Evolutionary conservation across 106 monocot genomes (phyloP), one percentile per base, ranked within the genome.

Genomic region (Narthecium ossifragum): DNA sequence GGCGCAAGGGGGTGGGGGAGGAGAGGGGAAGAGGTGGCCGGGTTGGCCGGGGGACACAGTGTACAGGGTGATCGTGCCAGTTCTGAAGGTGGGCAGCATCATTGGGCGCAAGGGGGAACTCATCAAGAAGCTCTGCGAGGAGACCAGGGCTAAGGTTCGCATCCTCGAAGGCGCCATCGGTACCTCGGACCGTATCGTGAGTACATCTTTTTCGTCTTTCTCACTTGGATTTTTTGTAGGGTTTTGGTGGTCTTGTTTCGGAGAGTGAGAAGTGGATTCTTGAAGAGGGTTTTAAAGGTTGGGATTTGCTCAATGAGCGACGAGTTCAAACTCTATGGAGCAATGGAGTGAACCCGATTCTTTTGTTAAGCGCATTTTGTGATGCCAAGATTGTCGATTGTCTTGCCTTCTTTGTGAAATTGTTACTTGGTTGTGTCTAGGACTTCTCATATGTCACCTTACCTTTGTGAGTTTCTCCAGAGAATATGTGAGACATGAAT

Each of bases 31-130:
- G 72, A 90, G 70, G 64, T 93, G 93, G 93, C 85, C 93, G 0
- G 93, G 88, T 31, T 93, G 93, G 93, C 93, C 93, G 15, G 93
- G 93, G 0, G 53, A 75, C 59, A 85, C 55, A 61, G 89, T 80
- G 18, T 93, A 79, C 56, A 54, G 93, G 24, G 49, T 93, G 46
- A 58, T 93, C 9, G 85, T 89, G 28, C 85, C 93, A 7, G 76
- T 89, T 17, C 37, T 61, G 21, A 93, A 85, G 69, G 88, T 85
- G 3, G 93, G 93, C 46, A 61, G 88, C 69, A 76, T 93, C 53
- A 93, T 93, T 21, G 93, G 93, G 22, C 62, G 82, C 37, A 88
- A 88, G 59, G 93, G 93, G 7, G 88, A 89, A 29, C 40, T 77
- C 40, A 83, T 93, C 60, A 93, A 85, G 76, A 82, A 83, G 66